phyloP scores from a whole-genome alignment of 345 rosid species.

The Microcos paniculata region DNA sequence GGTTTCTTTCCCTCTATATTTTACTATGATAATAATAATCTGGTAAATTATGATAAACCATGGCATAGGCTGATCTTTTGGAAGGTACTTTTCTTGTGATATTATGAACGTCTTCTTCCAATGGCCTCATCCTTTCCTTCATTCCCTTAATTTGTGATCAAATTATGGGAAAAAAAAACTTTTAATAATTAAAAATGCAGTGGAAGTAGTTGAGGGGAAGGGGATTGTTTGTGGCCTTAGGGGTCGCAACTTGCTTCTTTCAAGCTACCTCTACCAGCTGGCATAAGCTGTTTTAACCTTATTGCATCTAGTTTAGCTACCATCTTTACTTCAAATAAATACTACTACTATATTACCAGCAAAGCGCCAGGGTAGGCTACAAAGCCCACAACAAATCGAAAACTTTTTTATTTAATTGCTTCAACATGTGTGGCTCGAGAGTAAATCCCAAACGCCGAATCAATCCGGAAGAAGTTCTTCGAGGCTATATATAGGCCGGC shows the following conservation, averaged over 20 bases:
- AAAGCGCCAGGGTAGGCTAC: background rate
- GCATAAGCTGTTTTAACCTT: constrained; percentile 2
- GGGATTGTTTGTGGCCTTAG: background rate
- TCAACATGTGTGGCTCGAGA: background rate
- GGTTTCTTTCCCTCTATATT: background rate
- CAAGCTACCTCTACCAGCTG: background rate
- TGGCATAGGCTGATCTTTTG: too few relatives aligned
- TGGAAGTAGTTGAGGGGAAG: constrained; percentile 2
- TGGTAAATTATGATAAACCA: background rate
- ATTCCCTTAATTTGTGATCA: background rate
- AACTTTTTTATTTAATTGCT: background rate
- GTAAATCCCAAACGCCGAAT: too few relatives aligned
- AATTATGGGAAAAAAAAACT: too few relatives aligned
- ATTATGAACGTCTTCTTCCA: background rate
- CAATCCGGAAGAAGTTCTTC: too few relatives aligned
- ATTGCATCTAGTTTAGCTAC: background rate
- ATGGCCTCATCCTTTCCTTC: background rate
- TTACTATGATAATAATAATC: too few relatives aligned
- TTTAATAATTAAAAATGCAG: background rate
- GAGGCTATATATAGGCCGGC: too few relatives aligned
- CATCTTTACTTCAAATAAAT: constrained; percentile 4
- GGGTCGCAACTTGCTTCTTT: background rate
- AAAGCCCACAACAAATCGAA: background rate
- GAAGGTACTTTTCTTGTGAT: background rate
- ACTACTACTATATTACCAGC: too few relatives aligned